Evolutionary conservation across 2,329 filamentous ascomycete species (phyloP).

Genomic region (Akanthomyces lecanii): DNA sequence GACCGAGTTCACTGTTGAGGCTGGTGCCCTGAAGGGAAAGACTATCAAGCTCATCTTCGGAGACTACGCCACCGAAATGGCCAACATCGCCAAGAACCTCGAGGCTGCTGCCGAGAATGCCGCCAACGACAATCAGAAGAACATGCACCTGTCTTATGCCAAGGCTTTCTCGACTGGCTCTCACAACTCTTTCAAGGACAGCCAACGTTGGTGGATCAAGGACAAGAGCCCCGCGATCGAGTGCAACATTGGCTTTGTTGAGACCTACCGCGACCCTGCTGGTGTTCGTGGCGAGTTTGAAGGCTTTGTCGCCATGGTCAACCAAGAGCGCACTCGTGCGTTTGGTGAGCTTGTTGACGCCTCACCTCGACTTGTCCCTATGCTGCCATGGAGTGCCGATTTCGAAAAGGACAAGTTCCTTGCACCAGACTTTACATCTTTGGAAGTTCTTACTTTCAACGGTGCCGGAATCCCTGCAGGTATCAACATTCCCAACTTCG

Average conservation of each 20-base stretch:
- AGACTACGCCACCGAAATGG: slow-evolving; percentile 70
- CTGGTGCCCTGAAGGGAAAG: slow-evolving; percentile 60
- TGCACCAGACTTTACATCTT: slow-evolving; percentile 90
- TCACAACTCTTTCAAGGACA: slow-evolving; percentile 73
- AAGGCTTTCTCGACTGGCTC: slow-evolving; percentile 72
- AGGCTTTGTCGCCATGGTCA: slow-evolving; percentile 79
- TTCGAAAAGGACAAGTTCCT: slow-evolving; percentile 98
- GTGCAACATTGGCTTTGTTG: slow-evolving; percentile 78
- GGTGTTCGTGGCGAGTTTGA: slow-evolving; percentile 82
- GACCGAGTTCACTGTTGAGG: slow-evolving; percentile 55
- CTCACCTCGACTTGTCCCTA: slow-evolving; percentile 78
- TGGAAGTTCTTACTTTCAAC: slow-evolving; percentile 82
- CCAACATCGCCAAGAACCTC: slow-evolving; percentile 60
- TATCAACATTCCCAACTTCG: slow-evolving; percentile 68
- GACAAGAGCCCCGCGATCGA: slow-evolving; percentile 79
- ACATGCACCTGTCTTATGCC: slow-evolving; percentile 70
- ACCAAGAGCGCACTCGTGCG: slow-evolving; percentile 82
- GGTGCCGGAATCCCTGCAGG: slow-evolving; percentile 64
- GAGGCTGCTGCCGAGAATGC: slow-evolving; percentile 64
- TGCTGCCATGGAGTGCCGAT: slow-evolving; percentile 79
- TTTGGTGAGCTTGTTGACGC: slow-evolving; percentile 81
- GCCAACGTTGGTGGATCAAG: slow-evolving; percentile 75
- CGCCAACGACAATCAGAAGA: slow-evolving; percentile 68
- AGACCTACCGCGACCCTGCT: slow-evolving; percentile 79
- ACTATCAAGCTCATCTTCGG: slow-evolving; percentile 69